Evolutionary conservation across 2,329 filamentous ascomycete genomes (phyloP), one percentile per base, ranked within the genome.

Genomic region (Trichophyton rubrum): DNA sequence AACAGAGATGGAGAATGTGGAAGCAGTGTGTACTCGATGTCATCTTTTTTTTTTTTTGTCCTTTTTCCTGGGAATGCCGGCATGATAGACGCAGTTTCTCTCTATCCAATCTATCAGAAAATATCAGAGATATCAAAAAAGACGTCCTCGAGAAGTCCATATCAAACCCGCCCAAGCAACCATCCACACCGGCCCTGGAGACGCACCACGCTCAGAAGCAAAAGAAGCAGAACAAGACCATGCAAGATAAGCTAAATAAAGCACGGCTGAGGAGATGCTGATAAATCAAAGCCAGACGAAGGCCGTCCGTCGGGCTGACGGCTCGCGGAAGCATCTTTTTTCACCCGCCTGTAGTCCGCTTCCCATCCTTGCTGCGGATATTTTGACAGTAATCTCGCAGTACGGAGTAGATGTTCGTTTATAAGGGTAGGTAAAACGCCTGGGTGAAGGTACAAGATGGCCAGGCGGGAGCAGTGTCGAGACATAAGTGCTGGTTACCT

Each of bases 231-330:
- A 30, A 24, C 20, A 47, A 30, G 17, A 15, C 8, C 22, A 53
- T 27, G 49, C 43, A 22, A 47, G 43, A 20, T 47, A 22, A 30
- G 49, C 49, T 53, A 53, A 53, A 11, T 53, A 27, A 27, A 53
- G 49, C 49, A 53, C 5, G 49, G 49, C 49, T 53, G 49, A 33
- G 27, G 49, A 30, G 49, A 53, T 53, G 49, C 49, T 53, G 49
- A 53, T 27, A 53, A 53, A 53, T 53, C 27, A 38, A 13, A 30
- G 8, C 33, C 33, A 43, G 40, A 43, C 40, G 40, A 43, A 27
- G 49, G 49, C 27, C 24, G 30, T 30, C 13, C 7, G 30, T 24
- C 49, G 49, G 27, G 22, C 49, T 53, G 11, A 53, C 49, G 27
- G 49, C 45, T 51, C 45, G 17, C 15, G 41, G 7, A 47, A 47